Evolutionary conservation across 83 land plant species (phyloP).

Genomic region (Picea engelmannii): DNA sequence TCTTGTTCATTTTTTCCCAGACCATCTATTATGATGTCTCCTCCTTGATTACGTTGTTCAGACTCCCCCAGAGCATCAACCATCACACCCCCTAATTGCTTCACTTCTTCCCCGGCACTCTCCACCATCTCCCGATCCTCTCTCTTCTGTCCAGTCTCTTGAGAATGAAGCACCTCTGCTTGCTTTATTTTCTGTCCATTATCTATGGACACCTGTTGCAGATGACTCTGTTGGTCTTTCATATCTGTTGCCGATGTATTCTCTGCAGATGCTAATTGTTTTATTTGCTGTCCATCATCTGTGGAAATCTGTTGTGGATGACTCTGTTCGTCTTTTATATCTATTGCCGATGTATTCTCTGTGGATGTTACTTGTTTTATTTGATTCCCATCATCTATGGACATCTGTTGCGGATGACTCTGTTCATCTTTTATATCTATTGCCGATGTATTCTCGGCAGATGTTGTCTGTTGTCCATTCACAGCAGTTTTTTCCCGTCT

Average conservation of each 20-base stretch:
- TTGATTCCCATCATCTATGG: not conserved
- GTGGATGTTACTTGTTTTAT: not conserved
- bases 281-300: not conserved
- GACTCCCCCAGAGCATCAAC: not conserved
- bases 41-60: too few relatives aligned
- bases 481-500: not conserved
- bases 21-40: too few relatives aligned
- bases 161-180: not conserved
- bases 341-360: not conserved
- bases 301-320: not conserved
- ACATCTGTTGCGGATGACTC: not conserved
- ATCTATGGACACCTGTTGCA: not conserved
- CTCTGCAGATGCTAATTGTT: not conserved
- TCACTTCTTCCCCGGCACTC: not conserved
- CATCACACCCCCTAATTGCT: not conserved
- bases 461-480: constrained; percentile 1
- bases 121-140: not conserved
- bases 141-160: not conserved
- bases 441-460: not conserved
- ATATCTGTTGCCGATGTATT: not conserved
- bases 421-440: not conserved
- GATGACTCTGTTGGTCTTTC: not conserved
- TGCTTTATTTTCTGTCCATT: not conserved
- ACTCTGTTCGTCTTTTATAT: not conserved
- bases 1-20: too few relatives aligned